Conservation (phyloP, 2,329 filamentous ascomycete genomes). For the Fonsecaea monophora region DNA sequence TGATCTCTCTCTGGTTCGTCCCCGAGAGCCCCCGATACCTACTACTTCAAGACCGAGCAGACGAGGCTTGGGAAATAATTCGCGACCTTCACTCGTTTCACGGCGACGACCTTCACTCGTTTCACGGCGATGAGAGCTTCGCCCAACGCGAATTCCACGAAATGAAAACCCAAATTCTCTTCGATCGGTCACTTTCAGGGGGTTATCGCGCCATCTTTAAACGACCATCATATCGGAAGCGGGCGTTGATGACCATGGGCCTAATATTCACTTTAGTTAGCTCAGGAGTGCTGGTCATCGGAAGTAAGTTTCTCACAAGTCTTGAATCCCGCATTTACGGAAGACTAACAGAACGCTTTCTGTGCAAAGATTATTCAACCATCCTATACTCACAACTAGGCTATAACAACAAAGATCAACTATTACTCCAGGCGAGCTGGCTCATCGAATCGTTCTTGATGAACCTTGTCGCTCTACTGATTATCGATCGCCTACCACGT, state of each 20-base stretch:
- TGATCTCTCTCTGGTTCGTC: conserved; percentile 15
- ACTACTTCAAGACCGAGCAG: conserved; percentile 8
- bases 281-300: conserved; percentile 48
- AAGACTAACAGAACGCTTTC: too few species aligned
- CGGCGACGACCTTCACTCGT: too few species aligned
- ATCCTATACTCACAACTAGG: conserved; percentile 55
- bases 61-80: conserved; percentile 20
- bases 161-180: conserved; percentile 24
- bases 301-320: conserved; percentile 36
- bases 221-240: conserved; percentile 20
- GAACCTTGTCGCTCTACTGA: conserved; percentile 1
- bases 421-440: conserved; percentile 7
- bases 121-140: too few species aligned
- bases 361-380: conserved; percentile 50
- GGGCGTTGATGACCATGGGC: neutral
- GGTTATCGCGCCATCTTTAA: conserved; percentile 3
- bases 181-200: neutral
- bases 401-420: conserved; percentile 44
- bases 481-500: conserved; percentile 19
- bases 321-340: too few species aligned
- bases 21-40: conserved; percentile 30
- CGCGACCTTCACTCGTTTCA: conserved; percentile 8
- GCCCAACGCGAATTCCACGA: conserved; percentile 18
- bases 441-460: conserved; percentile 18
- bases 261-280: conserved; percentile 26